Base-by-base conservation (phyloP, 2,329 filamentous ascomycete species). In the Pleomassaria siparia region DNA sequence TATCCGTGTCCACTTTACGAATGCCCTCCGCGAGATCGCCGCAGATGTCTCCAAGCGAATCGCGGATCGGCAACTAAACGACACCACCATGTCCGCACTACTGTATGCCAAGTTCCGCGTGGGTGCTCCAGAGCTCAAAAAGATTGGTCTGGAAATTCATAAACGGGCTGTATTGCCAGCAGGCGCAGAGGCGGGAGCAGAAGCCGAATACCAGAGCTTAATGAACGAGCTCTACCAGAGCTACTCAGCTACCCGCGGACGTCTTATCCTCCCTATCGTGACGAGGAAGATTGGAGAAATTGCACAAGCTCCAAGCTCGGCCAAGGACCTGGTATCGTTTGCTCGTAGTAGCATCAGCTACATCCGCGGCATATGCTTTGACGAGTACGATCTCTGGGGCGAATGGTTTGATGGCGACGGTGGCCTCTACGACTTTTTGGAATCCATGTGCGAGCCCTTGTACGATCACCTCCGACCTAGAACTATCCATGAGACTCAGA, bases 101-200 rank as follows among this genome's bases (percentile, higher is more conserved):
- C 71, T 88, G 2, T 88, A 88, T 59, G 84, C 86, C 16, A 88
- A 88, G 56, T 89, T 88, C 52, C 76, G 84, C 21, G 81, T 86
- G 20, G 82, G 81, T 36, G 85, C 85, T 2, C 77, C 81, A 3
- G 82, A 86, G 53, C 69, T 88, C 44, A 85, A 87, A 64, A 76
- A 79, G 44, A 76, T 88, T 33, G 85, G 85, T 8, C 68, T 85
- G 18, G 83, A 87, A 59, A 86, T 87, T 29, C 84, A 87, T 56
- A 86, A 86, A 64, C 75, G 84, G 58, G 83, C 82, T 10, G 79
- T 83, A 2, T 72, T 80, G 13, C 80, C 83, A 3, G 72, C 82
- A 28, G 84, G 84, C 44, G 78, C 79, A 5, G 79, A 83, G 21
- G 74, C 78, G 43, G 80, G 77, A 7, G 74, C 76, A 15, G 81